Conservation (phyloP, 73 alveolate species). For the Paramecium tetraurelia region DNA sequence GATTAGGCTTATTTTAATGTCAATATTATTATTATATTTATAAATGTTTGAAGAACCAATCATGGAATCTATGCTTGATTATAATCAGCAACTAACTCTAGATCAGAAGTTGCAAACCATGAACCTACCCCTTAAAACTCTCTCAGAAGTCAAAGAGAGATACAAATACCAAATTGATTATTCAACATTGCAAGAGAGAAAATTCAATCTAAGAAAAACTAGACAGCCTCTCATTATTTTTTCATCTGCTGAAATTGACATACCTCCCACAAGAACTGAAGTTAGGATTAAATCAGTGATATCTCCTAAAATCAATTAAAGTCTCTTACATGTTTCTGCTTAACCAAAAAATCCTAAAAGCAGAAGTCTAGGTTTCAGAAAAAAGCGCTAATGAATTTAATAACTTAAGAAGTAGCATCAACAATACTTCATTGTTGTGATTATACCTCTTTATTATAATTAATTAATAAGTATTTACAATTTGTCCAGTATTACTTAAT, state of each 20-base stretch:
- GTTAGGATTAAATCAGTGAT: not conserved
- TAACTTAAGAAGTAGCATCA: not conserved
- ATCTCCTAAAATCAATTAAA: not conserved
- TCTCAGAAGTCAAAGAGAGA: constrained; percentile 1
- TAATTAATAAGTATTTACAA: not conserved
- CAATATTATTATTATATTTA: not conserved
- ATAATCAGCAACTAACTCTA: not conserved
- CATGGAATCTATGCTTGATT: not conserved
- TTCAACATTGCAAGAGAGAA: not conserved
- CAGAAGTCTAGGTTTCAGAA: constrained; percentile 5
- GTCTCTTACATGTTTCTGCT: not conserved
- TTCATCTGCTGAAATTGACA: not conserved
- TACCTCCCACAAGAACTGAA: not conserved
- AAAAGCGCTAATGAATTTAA: not conserved
- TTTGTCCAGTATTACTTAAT: not conserved
- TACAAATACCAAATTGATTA: not conserved
- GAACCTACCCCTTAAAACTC: not conserved
- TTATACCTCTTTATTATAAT: not conserved
- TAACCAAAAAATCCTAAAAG: not conserved
- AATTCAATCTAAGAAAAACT: constrained; percentile 7
- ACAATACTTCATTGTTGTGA: not conserved
- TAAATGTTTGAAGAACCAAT: constrained; percentile 11
- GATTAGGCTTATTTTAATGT: not conserved
- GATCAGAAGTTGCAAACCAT: not conserved
- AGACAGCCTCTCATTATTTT: not conserved